Base-by-base conservation (phyloP, 352 stramenopile genomes). In the Phytophthora citricola region DNA sequence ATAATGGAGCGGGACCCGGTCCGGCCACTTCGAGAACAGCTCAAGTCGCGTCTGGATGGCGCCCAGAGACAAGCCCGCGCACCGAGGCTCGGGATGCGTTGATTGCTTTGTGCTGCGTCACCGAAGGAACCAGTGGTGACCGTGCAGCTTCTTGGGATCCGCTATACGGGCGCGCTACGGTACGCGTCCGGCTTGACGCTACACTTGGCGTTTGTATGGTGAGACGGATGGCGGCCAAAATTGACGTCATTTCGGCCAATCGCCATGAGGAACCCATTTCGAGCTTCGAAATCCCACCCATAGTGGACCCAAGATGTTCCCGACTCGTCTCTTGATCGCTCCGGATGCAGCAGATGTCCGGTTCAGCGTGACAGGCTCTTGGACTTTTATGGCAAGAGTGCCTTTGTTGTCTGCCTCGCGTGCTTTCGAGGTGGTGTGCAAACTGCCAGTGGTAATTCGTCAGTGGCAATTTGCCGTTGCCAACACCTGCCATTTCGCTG, bases 21-120 rank as follows among this genome's bases (percentile, higher is more conserved):
- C 26, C 26, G 27, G 27, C 27, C 32, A 51, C 40, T 44, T 50
- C 12, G 46, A 56, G 50, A 58, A 67, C 22, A 22, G 27, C 43
- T 74, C 66, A 75, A 75, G 56, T 75, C 45, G 48, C 53, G 27
- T 57, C 64, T 68, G 65, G 45, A 58, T 45, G 39, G 26, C 26
- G 38, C 15, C 27, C 61, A 71, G 54, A 71, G 61, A 72, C 56
- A 65, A 75, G 63, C 46, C 67, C 5, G 10, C 29, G 32, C 31
- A 38, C 26, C 14, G 36, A 47, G 24, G 36, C n/a, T 24, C 43
- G 38, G 38, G 38, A 58, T 56, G 50, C 31, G 61, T 29, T 54
- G 41, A 66, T 61, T 54, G 66, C 60, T 64, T 39, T 53, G 59
- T 17, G 14, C 17, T 27, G 55, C 54, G 31, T 58, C 38, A 53